These are phyloP conservation scores for Boletus sp. DNA, from an alignment of 768 basidiomycete species.

Conservation along the genomic window DNA sequence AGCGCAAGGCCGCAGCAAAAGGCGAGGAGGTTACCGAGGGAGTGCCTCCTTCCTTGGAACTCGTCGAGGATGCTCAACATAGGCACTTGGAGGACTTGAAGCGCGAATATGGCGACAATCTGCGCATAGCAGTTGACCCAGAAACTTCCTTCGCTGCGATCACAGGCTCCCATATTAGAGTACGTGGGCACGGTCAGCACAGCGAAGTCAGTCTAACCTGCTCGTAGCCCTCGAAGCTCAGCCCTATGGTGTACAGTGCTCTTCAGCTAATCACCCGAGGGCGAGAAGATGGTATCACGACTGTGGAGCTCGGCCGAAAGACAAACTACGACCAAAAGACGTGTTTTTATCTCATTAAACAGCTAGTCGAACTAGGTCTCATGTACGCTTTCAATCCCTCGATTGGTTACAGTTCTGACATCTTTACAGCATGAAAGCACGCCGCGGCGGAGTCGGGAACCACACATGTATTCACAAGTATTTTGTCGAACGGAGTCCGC, in stretches of 20 bases:
- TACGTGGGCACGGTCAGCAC: conserved; percentile 35
- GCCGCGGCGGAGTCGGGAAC: conserved; percentile 71
- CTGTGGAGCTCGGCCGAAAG: conserved; percentile 71
- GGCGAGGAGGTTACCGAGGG: conserved; percentile 48
- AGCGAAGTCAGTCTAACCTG: conserved; percentile 7
- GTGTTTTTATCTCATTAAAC: conserved; percentile 81
- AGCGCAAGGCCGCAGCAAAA: conserved; percentile 60
- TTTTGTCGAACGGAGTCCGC: conserved; percentile 71
- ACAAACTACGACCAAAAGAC: conserved; percentile 88
- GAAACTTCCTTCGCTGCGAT: conserved; percentile 75
- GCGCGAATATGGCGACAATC: conserved; percentile 53
- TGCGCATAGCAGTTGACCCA: conserved; percentile 75
- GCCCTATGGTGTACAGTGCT: conserved; percentile 80
- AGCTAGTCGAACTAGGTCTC: conserved; percentile 68
- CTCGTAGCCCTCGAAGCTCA: conserved; percentile 70
- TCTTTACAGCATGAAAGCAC: conserved; percentile 62
- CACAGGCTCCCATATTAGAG: conserved; percentile 82
- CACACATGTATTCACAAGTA: conserved; percentile 82
- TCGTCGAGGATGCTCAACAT: conserved; percentile 55
- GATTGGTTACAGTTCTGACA: not conserved
- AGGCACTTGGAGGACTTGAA: conserved; percentile 57
- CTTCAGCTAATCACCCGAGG: conserved; percentile 85
- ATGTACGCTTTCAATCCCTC: conserved; percentile 48
- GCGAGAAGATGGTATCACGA: conserved; percentile 72
- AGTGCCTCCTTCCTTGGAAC: conserved; percentile 45